These are phyloP conservation scores for Epichloe sp. DNA, from an alignment of 2,329 filamentous ascomycete species.

Conservation along the genomic window DNA sequence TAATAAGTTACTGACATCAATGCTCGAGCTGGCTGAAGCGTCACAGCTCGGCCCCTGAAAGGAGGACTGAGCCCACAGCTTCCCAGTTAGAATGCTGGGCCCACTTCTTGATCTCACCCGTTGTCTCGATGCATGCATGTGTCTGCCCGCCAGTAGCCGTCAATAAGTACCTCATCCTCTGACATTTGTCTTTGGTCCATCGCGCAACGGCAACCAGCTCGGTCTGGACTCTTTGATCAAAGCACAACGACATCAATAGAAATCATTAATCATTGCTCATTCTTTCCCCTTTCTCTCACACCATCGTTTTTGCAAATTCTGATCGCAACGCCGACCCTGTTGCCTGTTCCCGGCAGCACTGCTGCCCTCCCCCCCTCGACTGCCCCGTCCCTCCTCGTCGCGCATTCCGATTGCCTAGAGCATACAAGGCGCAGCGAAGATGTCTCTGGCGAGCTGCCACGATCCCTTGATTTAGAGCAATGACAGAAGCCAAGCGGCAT, in stretches of 20 bases:
- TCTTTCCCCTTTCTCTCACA: neutral
- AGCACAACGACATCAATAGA: neutral
- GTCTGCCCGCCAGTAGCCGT: neutral
- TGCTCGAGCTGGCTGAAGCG: too few relatives aligned
- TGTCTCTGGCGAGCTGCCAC: constrained; percentile 6
- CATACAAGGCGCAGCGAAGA: constrained; percentile 3
- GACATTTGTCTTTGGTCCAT: neutral
- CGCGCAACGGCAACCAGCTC: neutral
- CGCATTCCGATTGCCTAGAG: neutral
- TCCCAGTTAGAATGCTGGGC: too few relatives aligned
- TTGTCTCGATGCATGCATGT: neutral
- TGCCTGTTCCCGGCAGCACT: neutral
- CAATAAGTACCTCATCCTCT: neutral
- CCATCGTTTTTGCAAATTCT: neutral
- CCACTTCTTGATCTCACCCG: too few relatives aligned
- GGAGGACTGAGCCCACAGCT: too few relatives aligned
- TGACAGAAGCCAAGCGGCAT: constrained; percentile 20
- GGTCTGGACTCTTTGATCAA: neutral
- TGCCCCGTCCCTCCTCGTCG: neutral
- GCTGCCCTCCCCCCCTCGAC: neutral
- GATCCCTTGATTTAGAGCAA: constrained; percentile 12
- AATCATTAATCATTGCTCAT: neutral
- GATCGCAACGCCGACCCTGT: neutral
- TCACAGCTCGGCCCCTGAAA: too few relatives aligned
- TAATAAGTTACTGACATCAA: too few relatives aligned